These are phyloP conservation scores for Houttuynia cordata DNA, from an alignment of 164 flowering plant species.

Conservation along the genomic window DNA sequence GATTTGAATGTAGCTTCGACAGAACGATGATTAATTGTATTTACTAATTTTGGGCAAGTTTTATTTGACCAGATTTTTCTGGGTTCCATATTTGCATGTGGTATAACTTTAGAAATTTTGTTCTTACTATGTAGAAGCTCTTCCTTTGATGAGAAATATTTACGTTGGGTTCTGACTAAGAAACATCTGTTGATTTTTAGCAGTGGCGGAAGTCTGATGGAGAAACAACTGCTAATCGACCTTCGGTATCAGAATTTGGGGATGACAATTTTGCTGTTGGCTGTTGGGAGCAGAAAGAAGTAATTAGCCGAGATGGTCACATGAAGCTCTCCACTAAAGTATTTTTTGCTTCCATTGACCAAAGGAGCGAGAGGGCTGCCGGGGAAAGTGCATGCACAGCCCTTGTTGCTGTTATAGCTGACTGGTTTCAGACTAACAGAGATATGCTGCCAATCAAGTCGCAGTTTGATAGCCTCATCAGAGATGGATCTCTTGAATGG, in stretches of 20 bases:
- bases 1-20: too few species aligned
- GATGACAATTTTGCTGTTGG: constrained; percentile 93
- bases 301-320: constrained; percentile 80
- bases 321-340: constrained; percentile 73
- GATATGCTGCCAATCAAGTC: constrained; percentile 79
- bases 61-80: too few species aligned
- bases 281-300: constrained; percentile 82
- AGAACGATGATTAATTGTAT: too few species aligned
- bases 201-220: constrained; percentile 72
- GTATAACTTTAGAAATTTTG: too few species aligned
- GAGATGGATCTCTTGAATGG: constrained; percentile 96
- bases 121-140: too few species aligned
- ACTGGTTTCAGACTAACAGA: constrained; percentile 76
- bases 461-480: constrained; percentile 72
- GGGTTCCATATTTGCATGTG: too few species aligned
- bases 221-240: constrained; percentile 45
- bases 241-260: constrained; percentile 93
- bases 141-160: too few species aligned
- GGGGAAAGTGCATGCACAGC: constrained; percentile 99
- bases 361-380: constrained; percentile 86
- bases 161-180: neutral
- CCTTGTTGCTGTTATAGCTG: constrained; percentile 91
- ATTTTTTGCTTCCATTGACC: constrained; percentile 94
- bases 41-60: too few species aligned
- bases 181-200: constrained; percentile 2